phyloP scores from a whole-genome alignment of 1,284 basidiomycete species.

The Cryptococcus amylolentus region DNA sequence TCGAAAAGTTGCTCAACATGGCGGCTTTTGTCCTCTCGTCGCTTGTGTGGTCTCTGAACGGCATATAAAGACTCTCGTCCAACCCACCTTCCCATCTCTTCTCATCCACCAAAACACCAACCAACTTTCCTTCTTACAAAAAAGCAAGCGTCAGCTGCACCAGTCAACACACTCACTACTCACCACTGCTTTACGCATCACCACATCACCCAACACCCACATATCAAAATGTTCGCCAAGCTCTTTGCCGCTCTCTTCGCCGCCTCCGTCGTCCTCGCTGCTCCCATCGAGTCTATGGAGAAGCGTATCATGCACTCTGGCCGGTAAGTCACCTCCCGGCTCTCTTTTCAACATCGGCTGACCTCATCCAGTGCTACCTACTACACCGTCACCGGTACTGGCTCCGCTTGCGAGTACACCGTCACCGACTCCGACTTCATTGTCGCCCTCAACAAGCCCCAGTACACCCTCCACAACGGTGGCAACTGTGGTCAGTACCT shows the following conservation, averaged over 20 bases:
- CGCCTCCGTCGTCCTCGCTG: constrained; percentile 22
- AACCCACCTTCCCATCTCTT: too few species aligned
- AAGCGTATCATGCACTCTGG: constrained; percentile 22
- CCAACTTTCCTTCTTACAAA: too few species aligned
- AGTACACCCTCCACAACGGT: constrained; percentile 20
- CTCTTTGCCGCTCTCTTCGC: constrained; percentile 23
- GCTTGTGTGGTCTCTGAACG: too few species aligned
- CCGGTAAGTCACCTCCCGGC: constrained; percentile 6
- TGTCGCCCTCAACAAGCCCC: constrained; percentile 37
- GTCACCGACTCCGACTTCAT: constrained; percentile 34
- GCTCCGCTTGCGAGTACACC: constrained; percentile 33
- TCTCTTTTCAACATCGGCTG: background rate
- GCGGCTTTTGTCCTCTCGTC: too few species aligned
- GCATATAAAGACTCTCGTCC: too few species aligned
- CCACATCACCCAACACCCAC: background rate
- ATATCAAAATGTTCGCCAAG: constrained; percentile 20
- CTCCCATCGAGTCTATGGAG: constrained; percentile 13
- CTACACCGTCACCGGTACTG: constrained; percentile 34
- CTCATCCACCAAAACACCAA: too few species aligned
- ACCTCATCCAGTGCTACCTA: constrained; percentile 23
- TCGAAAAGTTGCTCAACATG: too few species aligned
- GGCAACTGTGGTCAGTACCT: constrained; percentile 60
- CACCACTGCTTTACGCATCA: background rate
- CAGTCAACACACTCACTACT: background rate
- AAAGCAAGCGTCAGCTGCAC: too few species aligned